These are phyloP conservation scores for Fraxinus floribunda DNA, from an alignment of 305 asterid genomes.

Conservation along the genomic window DNA sequence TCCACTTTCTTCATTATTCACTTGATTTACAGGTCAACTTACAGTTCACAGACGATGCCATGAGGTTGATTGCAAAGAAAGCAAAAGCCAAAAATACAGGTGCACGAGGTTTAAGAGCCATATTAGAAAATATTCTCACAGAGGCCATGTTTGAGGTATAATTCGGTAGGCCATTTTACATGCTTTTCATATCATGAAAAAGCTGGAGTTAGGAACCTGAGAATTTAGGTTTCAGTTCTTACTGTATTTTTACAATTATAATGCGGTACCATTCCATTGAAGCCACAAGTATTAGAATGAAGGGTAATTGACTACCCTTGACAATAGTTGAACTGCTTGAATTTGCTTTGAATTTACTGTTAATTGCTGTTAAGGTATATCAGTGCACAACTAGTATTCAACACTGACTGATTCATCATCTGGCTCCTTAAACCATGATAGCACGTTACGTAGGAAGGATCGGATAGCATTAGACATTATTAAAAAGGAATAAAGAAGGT, in stretches of 20 bases:
- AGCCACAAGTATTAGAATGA: neutral
- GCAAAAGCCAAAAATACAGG: slow-evolving; percentile 71
- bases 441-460: neutral
- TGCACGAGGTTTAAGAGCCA: slow-evolving; percentile 85
- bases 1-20: slow-evolving; percentile 16
- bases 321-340: neutral
- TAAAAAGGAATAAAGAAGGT: neutral
- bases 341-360: neutral
- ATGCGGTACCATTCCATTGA: neutral
- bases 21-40: slow-evolving; percentile 50
- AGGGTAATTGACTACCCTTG: slow-evolving; percentile 13
- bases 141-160: slow-evolving; percentile 89
- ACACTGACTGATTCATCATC: neutral
- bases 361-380: neutral
- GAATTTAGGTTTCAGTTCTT: neutral
- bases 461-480: neutral
- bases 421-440: neutral
- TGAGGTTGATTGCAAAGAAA: slow-evolving; percentile 64
- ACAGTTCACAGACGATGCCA: slow-evolving; percentile 54
- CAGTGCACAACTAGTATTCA: neutral
- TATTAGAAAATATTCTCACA: slow-evolving; percentile 64
- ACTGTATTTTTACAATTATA: slow-evolving; percentile 2
- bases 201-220: slow-evolving; percentile 10
- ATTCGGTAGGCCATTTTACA: neutral
- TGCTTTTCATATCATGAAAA: neutral